Evolutionary conservation across 306 rosid species (phyloP).

Genomic region (Carpinus viminea): DNA sequence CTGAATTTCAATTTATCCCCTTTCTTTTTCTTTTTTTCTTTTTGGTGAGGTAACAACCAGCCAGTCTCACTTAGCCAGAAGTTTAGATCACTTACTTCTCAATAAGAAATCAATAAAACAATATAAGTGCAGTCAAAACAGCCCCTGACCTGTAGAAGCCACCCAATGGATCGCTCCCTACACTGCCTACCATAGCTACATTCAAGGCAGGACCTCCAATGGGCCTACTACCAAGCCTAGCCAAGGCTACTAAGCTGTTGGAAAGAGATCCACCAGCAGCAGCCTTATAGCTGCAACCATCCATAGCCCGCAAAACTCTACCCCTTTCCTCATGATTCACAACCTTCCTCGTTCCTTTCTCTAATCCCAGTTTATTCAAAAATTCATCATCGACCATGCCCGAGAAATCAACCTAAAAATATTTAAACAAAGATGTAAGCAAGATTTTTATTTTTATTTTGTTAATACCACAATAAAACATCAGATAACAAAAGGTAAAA

Average conservation of each 20-base stretch:
- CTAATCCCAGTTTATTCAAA: slow-evolving; percentile 70
- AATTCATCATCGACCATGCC: slow-evolving; percentile 80
- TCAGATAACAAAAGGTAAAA: background rate
- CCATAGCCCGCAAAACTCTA: slow-evolving; percentile 90
- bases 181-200: slow-evolving; percentile 93
- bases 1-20: background rate
- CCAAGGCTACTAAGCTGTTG: slow-evolving; percentile 87
- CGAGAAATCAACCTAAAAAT: slow-evolving; percentile 81
- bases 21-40: background rate
- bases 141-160: slow-evolving; percentile 78
- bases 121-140: slow-evolving; percentile 10
- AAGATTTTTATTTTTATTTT: background rate
- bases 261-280: slow-evolving; percentile 99
- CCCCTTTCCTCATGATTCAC: slow-evolving; percentile 97
- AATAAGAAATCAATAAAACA: background rate
- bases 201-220: slow-evolving; percentile 55
- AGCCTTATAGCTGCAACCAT: slow-evolving; percentile 94
- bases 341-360: slow-evolving; percentile 85
- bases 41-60: background rate
- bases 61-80: background rate
- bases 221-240: slow-evolving; percentile 72
- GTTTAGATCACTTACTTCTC: background rate
- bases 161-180: slow-evolving; percentile 93
- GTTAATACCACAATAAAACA: background rate
- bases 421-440: slow-evolving; percentile 5